These are phyloP conservation scores for Colletotrichum sp. DNA, from an alignment of 2,329 filamentous ascomycete species.

Conservation along the genomic window DNA sequence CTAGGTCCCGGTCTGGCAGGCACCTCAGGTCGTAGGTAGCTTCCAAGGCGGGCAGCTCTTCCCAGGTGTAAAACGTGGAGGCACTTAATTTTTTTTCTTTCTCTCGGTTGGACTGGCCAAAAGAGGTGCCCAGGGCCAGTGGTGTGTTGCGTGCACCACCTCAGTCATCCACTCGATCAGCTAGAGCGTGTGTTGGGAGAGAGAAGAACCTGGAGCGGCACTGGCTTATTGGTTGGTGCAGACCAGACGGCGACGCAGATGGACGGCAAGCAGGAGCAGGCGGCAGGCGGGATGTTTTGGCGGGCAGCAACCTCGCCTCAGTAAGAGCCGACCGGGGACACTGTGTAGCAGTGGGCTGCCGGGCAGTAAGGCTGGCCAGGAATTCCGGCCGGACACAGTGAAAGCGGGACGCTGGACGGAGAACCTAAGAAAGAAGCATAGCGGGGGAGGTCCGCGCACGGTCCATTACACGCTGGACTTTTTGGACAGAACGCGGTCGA, in stretches of 20 bases:
- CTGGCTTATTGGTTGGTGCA: background rate
- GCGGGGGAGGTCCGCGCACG: conserved; percentile 9
- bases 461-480: background rate
- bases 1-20: background rate
- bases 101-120: background rate
- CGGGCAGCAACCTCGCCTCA: background rate
- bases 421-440: background rate
- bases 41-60: background rate
- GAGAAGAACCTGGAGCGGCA: background rate
- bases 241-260: background rate
- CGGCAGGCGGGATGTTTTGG: background rate
- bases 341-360: background rate
- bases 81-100: background rate
- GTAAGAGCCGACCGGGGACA: background rate
- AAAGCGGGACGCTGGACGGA: conserved; percentile 3
- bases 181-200: background rate
- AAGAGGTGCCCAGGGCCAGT: background rate
- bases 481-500: background rate
- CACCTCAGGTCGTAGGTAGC: background rate
- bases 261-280: background rate
- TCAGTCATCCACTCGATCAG: background rate
- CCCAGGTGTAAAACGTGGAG: background rate
- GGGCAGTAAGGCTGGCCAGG: background rate
- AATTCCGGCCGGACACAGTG: background rate
- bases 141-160: background rate